Evolutionary conservation across 352 stramenopile genomes (phyloP).

Genomic region (Globisporangium splendens): DNA sequence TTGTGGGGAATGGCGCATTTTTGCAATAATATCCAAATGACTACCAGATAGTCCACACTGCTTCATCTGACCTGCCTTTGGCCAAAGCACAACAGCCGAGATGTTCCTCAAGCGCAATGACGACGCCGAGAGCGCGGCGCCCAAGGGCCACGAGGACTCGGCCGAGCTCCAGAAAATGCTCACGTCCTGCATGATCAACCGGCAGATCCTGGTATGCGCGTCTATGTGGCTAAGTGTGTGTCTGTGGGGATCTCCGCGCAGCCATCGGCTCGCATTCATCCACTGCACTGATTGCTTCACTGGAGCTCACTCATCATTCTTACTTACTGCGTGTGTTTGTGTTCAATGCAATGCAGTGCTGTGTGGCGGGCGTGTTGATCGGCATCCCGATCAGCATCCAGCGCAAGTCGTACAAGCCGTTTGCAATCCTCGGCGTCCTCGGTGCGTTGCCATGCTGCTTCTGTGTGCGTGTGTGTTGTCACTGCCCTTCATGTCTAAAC

Average conservation of each 20-base stretch:
- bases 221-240: neutral
- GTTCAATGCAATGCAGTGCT: constrained; percentile 35
- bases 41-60: neutral
- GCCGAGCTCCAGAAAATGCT: constrained; percentile 77
- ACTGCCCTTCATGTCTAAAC: too few species aligned
- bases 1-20: neutral
- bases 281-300: too few species aligned
- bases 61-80: neutral
- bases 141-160: constrained; percentile 67
- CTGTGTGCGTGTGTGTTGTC: neutral
- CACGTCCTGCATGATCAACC: constrained; percentile 83
- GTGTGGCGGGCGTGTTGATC: constrained; percentile 72
- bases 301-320: neutral
- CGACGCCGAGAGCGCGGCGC: constrained; percentile 36
- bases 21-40: neutral
- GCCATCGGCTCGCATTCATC: too few species aligned
- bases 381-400: constrained; percentile 84
- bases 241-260: neutral
- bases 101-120: constrained; percentile 53
- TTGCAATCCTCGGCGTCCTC: constrained; percentile 71
- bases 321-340: neutral
- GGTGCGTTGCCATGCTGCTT: constrained; percentile 27
- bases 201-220: constrained; percentile 61
- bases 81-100: neutral
- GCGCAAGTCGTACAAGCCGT: constrained; percentile 74